These are phyloP conservation scores for Euphorbia schlechtendalii DNA, from an alignment of 441 rosid species.

Conservation along the genomic window DNA sequence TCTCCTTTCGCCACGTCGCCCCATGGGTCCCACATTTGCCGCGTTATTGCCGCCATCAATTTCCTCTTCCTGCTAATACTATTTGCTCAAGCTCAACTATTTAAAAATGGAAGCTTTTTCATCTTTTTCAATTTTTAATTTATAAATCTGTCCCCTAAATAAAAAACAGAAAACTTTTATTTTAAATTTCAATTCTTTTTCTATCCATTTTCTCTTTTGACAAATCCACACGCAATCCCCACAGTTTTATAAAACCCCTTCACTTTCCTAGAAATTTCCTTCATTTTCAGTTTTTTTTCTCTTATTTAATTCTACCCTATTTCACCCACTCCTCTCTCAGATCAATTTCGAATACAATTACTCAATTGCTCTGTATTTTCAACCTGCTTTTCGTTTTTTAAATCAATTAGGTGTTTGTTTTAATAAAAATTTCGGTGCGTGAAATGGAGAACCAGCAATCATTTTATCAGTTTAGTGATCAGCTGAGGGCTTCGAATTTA, in stretches of 20 bases:
- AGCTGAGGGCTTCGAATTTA: constrained; percentile 49
- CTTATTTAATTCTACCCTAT: constrained; percentile 19
- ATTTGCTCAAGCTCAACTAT: constrained; percentile 6
- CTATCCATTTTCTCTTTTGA: constrained; percentile 28
- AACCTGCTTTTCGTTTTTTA: no score
- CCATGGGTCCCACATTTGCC: constrained; percentile 18
- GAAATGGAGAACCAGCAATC: constrained; percentile 78
- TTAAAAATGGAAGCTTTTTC: neutral
- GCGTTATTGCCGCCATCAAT: constrained; percentile 31
- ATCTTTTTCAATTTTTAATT: neutral
- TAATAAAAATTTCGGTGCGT: neutral
- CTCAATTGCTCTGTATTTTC: neutral
- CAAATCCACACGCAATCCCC: constrained; percentile 51
- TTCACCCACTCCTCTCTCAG: constrained; percentile 9
- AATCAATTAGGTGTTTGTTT: no score
- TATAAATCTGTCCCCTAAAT: neutral
- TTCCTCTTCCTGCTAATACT: no score
- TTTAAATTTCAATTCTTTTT: neutral
- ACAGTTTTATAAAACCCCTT: neutral
- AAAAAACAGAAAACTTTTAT: neutral
- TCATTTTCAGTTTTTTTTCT: neutral
- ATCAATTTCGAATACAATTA: neutral
- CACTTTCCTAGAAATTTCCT: constrained; percentile 47
- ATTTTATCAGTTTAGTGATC: constrained; percentile 89
- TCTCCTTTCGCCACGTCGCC: constrained; percentile 29